Base-by-base conservation (phyloP, 805 yeast species). In the Komagataella populi region DNA sequence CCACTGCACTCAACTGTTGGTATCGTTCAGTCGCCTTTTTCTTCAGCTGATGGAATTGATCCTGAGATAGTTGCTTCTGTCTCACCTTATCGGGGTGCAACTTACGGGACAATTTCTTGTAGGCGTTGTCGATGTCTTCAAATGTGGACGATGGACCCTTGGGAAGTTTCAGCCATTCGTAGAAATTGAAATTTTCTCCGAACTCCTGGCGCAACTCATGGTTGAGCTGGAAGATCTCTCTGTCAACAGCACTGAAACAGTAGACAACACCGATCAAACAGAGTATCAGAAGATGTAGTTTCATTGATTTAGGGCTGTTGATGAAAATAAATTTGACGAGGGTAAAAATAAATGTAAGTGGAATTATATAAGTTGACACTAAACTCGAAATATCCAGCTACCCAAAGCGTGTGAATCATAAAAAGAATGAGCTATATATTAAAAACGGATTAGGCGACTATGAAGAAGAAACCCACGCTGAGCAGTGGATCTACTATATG, bases 31-130 rank as follows among this genome's bases (percentile, higher is more conserved):
- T 81, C 4, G 84, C 85, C 20, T 65, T 62, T 55, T 78, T 77
- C 53, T 67, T 70, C 47, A 62, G 49, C 36, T 54, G 54, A 24
- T 55, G 51, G 51, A 55, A 60, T 52, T 55, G 49, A 50, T 53
- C 61, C n/a, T 64, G 63, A 55, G 66, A 63, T 36, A 51, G 46
- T 12, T 50, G 52, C 51, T 70, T 72, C 52, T 62, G 64, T 47
- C 68, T 68, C 30, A 67, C 65, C 64, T 91, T 89, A 66, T 91
- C 99, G 0, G 99, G 99, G 62, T 91, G 99, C 57, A 84, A 72
- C 55, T 71, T 72, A 50, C 84, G 72, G 2, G 96, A 82, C 36
- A 83, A 62, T 58, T 79, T 83, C 61, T 87, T 80, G 68, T 85
- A 84, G 20, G 85, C 84, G 56, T 77, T 79, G 51, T 70, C 70